These are phyloP conservation scores for Trichoderma semiorbis DNA, from an alignment of 2,329 filamentous ascomycete species.

Conservation along the genomic window DNA sequence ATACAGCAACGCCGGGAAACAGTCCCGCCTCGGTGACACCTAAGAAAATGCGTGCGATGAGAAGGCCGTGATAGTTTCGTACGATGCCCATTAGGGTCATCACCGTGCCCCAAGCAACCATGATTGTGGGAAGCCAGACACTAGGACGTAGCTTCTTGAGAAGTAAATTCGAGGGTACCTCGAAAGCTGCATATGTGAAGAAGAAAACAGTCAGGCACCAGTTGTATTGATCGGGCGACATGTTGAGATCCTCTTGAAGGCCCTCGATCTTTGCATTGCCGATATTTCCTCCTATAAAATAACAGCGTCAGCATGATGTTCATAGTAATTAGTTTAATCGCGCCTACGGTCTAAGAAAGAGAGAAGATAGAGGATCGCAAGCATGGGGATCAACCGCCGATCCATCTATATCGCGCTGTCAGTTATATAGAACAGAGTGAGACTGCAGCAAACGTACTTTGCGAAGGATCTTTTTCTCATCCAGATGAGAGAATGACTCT, in stretches of 20 bases:
- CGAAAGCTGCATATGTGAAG: conserved; percentile 70
- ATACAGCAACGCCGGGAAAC: conserved; percentile 58
- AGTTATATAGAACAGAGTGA: not conserved
- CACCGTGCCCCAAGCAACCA: conserved; percentile 56
- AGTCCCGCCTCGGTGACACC: conserved; percentile 64
- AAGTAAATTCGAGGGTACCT: conserved; percentile 70
- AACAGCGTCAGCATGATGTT: not conserved
- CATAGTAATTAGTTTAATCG: not conserved
- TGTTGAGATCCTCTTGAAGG: conserved; percentile 48
- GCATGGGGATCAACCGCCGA: conserved; percentile 52
- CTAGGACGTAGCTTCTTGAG: conserved; percentile 71
- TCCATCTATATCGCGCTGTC: conserved; percentile 41
- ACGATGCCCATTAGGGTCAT: conserved; percentile 56
- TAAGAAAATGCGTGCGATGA: conserved; percentile 53
- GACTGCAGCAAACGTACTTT: not conserved
- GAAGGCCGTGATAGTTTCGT: conserved; percentile 44
- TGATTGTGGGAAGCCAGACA: conserved; percentile 72
- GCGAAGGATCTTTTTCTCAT: conserved; percentile 2
- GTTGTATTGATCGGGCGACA: conserved; percentile 69
- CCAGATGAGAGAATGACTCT: not conserved
- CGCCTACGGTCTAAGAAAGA: conserved; percentile 61
- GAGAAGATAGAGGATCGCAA: conserved; percentile 65
- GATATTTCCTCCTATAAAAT: conserved; percentile 51
- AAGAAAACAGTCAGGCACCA: conserved; percentile 70
- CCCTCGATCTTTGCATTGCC: conserved; percentile 65